A percentile compares a stretch with the other conserved stretches of the same genome.
Evolutionary conservation across 2,329 filamentous ascomycete species (phyloP).

Genomic region (Arthroderma sp.): DNA sequence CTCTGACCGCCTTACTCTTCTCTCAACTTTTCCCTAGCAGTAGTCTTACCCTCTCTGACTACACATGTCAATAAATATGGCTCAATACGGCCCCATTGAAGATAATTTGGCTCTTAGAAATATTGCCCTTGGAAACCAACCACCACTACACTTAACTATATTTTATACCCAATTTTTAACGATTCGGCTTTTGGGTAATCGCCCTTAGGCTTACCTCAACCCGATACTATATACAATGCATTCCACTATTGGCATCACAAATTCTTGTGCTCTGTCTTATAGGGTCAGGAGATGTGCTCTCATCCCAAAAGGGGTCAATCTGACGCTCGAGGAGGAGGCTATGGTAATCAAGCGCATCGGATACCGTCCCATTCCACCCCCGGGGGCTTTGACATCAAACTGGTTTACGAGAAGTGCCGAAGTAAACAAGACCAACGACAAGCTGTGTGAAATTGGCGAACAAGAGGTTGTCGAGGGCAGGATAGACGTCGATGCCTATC

Average conservation of each 20-base stretch:
- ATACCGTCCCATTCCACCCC: constrained; percentile 7
- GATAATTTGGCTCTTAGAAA: background rate
- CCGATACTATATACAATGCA: background rate
- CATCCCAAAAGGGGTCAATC: constrained; percentile 3
- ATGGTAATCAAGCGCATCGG: constrained; percentile 7
- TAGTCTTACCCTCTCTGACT: background rate
- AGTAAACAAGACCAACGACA: background rate
- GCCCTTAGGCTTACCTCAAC: no score
- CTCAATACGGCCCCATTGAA: background rate
- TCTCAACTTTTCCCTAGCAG: background rate
- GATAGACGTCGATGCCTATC: background rate
- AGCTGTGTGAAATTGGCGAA: background rate
- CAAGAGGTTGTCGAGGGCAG: background rate
- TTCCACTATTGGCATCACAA: background rate
- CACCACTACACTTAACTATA: background rate
- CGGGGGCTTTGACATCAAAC: background rate
- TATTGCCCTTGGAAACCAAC: background rate
- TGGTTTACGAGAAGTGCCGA: background rate
- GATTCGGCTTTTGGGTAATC: no score
- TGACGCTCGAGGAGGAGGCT: constrained; percentile 7
- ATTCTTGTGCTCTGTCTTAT: background rate
- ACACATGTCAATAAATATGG: background rate
- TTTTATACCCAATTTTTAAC: background rate
- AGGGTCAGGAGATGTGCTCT: constrained; percentile 6
- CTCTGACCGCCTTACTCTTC: background rate